Evolutionary conservation across 352 stramenopile genomes (phyloP), one percentile per base, ranked within the genome.

Genomic region (Thalassiosira exigua): DNA sequence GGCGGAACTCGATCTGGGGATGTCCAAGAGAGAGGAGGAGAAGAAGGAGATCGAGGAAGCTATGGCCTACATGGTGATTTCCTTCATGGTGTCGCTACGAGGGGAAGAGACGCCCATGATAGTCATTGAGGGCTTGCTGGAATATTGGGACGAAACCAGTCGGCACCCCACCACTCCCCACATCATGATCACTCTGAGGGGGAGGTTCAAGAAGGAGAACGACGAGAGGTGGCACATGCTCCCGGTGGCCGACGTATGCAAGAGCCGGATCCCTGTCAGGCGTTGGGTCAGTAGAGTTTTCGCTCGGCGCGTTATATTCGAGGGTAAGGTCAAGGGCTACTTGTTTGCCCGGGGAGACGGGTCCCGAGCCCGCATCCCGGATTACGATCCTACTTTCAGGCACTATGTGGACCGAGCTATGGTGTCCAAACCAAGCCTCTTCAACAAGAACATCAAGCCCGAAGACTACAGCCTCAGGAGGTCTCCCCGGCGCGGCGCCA

Each of bases 401-500:
- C 19, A 24, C 29, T 21, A 58, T 26, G 11, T 48, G 24, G 1
- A 51, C 19, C 7, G 29, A 22, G 3, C 21, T 58, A 7, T 30
- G 7, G 36, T 36, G 29, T 4, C 21, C 27, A 57, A 56, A 19
- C 46, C 46, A 21, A 29, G 24, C 9, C 46, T 56, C 22, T 21
- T 56, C 46, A 7, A 9, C 5, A 21, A 22, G 5, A 7, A 1
- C 2, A 22, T 57, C 21, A 2, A 44, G 4, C 19, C 11, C 19
- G 62, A 74, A 14, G 60, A 68, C n/a, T 80, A 36, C 39, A 32
- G 36, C 3, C 21, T 74, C 1, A 11, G 22, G 14, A 42, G 70
- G 2, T 75, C 61, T 1, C 62, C 61, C 1, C 61, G 62, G 19
- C 64, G 70, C 59, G 70, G 70, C 30, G 26, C 70, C 24, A 54